Evolutionary conservation across 345 rosid species (phyloP).

Genomic region (Lepidium sativum): DNA sequence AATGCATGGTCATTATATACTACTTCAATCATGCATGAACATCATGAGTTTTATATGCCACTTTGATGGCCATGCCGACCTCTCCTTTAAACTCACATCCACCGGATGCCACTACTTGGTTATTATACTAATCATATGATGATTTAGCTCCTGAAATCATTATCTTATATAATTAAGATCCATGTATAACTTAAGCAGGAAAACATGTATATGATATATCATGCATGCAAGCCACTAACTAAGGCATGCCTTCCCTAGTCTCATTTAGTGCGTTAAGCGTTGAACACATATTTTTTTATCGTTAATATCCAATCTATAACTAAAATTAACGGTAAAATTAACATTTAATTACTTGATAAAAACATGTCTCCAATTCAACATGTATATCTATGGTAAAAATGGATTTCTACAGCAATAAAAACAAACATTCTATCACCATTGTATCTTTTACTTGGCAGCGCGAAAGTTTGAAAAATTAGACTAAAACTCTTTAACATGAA

Average conservation of each 20-base stretch:
- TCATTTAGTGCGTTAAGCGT: not conserved
- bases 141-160: slow-evolving; percentile 2
- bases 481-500: not conserved
- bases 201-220: not conserved
- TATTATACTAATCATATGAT: not conserved
- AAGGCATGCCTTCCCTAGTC: not conserved
- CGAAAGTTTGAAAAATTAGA: not conserved
- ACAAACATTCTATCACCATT: not conserved
- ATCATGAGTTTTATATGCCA: slow-evolving; percentile 1
- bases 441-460: not conserved
- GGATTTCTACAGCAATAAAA: not conserved
- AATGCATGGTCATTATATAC: slow-evolving; percentile 5
- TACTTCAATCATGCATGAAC: not conserved
- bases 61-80: slow-evolving; percentile 21
- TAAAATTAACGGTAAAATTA: no score
- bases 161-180: slow-evolving; percentile 11
- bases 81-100: not conserved
- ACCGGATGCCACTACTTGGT: not conserved
- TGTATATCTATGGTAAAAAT: no score
- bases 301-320: no score
- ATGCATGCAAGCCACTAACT: no score
- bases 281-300: not conserved
- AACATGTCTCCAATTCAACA: no score
- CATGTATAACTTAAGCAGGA: not conserved
- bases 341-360: no score